Evolutionary conservation across 441 rosid species (phyloP).

Genomic region (Croton setiger): DNA sequence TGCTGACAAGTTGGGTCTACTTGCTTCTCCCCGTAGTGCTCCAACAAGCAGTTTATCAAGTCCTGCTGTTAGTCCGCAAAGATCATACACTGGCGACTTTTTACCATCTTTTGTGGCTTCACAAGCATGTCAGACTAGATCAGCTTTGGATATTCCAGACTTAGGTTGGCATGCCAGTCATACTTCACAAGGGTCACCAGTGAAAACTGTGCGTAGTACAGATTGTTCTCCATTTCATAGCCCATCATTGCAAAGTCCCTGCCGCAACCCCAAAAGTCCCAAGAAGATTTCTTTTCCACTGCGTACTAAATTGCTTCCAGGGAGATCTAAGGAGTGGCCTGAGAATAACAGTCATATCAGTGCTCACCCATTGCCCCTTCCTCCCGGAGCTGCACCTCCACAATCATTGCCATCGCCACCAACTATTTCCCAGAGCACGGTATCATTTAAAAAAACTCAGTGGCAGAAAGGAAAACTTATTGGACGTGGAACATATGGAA

Average conservation of each 20-base stretch:
- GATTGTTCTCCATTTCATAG: slow-evolving; percentile 39
- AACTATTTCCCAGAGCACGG: slow-evolving; percentile 16
- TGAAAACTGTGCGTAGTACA: slow-evolving; percentile 29
- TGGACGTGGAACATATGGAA: slow-evolving; percentile 77
- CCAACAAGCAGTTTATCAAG: slow-evolving; percentile 48
- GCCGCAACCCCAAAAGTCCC: slow-evolving; percentile 15
- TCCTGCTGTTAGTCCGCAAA: slow-evolving; percentile 45
- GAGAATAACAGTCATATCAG: slow-evolving; percentile 28
- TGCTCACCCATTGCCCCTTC: slow-evolving; percentile 66
- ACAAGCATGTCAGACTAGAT: slow-evolving; percentile 19
- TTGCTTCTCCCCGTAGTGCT: slow-evolving; percentile 45
- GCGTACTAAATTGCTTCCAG: slow-evolving; percentile 25
- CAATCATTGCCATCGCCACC: slow-evolving; percentile 24
- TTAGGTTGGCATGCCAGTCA: slow-evolving; percentile 21
- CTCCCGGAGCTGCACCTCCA: slow-evolving; percentile 38
- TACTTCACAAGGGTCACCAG: slow-evolving; percentile 23
- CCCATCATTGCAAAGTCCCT: slow-evolving; percentile 30
- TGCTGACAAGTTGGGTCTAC: slow-evolving; percentile 24
- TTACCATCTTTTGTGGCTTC: slow-evolving; percentile 21
- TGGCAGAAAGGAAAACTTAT: slow-evolving; percentile 79
- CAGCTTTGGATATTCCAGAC: slow-evolving; percentile 26
- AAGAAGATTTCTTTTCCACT: slow-evolving; percentile 22
- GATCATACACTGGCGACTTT: slow-evolving; percentile 27
- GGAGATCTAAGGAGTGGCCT: slow-evolving; percentile 32
- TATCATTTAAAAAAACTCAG: slow-evolving; percentile 31